Conservation (phyloP, 2,329 filamentous ascomycete genomes). For the Botrytis squamosa region DNA sequence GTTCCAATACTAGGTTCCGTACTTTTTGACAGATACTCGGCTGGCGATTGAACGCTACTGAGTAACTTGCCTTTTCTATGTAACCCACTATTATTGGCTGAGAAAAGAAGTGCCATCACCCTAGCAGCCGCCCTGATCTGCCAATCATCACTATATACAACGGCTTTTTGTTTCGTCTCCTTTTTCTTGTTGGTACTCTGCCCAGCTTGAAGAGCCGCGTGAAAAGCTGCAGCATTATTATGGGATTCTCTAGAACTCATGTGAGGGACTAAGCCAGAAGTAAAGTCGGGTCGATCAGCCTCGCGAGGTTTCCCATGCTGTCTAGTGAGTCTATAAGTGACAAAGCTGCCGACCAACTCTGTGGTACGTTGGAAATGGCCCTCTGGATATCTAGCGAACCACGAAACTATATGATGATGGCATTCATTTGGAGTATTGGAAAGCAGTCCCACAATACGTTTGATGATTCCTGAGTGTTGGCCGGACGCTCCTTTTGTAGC, state of each 20-base stretch:
- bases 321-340: slow-evolving; percentile 75
- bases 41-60: slow-evolving; percentile 37
- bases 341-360: slow-evolving; percentile 73
- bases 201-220: slow-evolving; percentile 73
- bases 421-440: slow-evolving; percentile 73
- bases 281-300: slow-evolving; percentile 55
- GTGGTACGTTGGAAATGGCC: slow-evolving; percentile 69
- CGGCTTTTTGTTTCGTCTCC: slow-evolving; percentile 54
- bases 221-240: slow-evolving; percentile 46
- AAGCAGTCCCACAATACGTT: slow-evolving; percentile 76
- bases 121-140: slow-evolving; percentile 79
- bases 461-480: slow-evolving; percentile 79
- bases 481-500: slow-evolving; percentile 45
- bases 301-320: slow-evolving; percentile 66
- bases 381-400: slow-evolving; percentile 72
- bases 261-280: slow-evolving; percentile 68
- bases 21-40: slow-evolving; percentile 1
- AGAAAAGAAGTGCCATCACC: slow-evolving; percentile 77
- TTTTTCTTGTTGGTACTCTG: slow-evolving; percentile 62
- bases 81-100: slow-evolving; percentile 66
- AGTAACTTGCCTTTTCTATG: slow-evolving; percentile 42
- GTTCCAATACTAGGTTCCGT: slow-evolving; percentile 14
- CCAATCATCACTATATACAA: slow-evolving; percentile 80
- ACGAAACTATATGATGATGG: slow-evolving; percentile 73
- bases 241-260: slow-evolving; percentile 59